Percentiles rank a stretch among this genome's conserved stretches.
These are phyloP conservation scores for Halophytophthora polymorphica DNA, from an alignment of 352 stramenopile species.

Conservation along the genomic window DNA sequence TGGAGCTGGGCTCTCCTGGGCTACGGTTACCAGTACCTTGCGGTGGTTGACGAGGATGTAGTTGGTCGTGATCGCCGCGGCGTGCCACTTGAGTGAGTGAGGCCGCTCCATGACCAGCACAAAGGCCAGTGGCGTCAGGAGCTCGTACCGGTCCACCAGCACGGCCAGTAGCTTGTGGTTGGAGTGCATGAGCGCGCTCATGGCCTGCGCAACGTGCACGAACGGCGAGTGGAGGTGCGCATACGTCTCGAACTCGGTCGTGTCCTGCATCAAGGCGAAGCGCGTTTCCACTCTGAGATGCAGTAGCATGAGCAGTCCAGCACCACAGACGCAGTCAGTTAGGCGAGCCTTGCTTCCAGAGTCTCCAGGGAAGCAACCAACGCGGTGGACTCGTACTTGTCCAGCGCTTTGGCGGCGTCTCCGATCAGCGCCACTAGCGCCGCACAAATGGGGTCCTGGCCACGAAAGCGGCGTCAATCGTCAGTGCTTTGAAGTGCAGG, in stretches of 20 bases:
- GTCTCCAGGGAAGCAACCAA: not conserved
- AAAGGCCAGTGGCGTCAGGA: slow-evolving; percentile 58
- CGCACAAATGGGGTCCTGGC: slow-evolving; percentile 36
- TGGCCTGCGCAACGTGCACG: slow-evolving; percentile 37
- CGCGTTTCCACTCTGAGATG: slow-evolving; percentile 27
- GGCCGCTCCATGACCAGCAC: slow-evolving; percentile 46
- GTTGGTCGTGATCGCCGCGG: slow-evolving; percentile 46
- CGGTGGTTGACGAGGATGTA: slow-evolving; percentile 36
- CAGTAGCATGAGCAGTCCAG: not conserved
- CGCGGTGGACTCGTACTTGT: slow-evolving; percentile 26
- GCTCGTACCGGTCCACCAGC: slow-evolving; percentile 31
- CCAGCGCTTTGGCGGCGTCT: slow-evolving; percentile 29
- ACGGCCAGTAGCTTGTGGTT: slow-evolving; percentile 29
- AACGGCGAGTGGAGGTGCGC: slow-evolving; percentile 51
- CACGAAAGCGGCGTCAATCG: not conserved
- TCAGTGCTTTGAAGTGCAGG: not conserved
- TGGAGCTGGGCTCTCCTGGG: not conserved
- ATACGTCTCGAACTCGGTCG: slow-evolving; percentile 54
- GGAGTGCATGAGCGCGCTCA: slow-evolving; percentile 53
- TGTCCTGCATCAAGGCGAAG: slow-evolving; percentile 32
- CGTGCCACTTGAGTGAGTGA: slow-evolving; percentile 63
- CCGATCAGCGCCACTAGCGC: slow-evolving; percentile 33
- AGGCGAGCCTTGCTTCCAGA: not conserved
- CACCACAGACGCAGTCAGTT: not conserved
- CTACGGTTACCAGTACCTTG: slow-evolving; percentile 8